A percentile compares a stretch with the other conserved stretches of the same genome.
These are phyloP conservation scores for Carex scoparia DNA, from an alignment of 176 grass and related monocot genomes.

Conservation along the genomic window DNA sequence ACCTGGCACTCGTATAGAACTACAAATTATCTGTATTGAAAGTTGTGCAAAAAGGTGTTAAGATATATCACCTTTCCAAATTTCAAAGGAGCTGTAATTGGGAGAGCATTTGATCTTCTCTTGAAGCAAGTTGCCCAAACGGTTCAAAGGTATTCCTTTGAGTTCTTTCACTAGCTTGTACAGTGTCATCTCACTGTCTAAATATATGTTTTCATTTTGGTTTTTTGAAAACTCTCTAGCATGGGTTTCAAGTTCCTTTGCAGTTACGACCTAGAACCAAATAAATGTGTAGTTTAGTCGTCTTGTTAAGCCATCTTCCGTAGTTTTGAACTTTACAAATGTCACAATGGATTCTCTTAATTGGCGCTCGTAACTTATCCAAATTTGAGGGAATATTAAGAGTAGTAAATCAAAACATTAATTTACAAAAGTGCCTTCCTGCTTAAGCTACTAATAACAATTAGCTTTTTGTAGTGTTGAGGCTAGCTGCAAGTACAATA, in stretches of 20 bases:
- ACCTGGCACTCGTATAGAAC: background rate
- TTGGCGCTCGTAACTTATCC: background rate
- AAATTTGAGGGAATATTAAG: background rate
- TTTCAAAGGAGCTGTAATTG: slow-evolving; percentile 36
- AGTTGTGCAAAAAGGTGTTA: background rate
- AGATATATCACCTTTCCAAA: slow-evolving; percentile 55
- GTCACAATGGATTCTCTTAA: background rate
- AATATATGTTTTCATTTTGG: slow-evolving; percentile 53
- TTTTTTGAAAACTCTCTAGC: slow-evolving; percentile 41
- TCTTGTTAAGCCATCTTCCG: background rate
- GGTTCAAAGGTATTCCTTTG: slow-evolving; percentile 33
- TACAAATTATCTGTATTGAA: background rate
- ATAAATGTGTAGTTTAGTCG: slow-evolving; percentile 8
- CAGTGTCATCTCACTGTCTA: slow-evolving; percentile 51
- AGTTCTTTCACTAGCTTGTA: slow-evolving; percentile 43
- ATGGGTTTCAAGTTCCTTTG: slow-evolving; percentile 45
- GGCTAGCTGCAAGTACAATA: background rate
- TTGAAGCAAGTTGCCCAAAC: slow-evolving; percentile 45
- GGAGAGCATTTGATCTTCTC: slow-evolving; percentile 36
- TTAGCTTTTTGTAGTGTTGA: background rate
- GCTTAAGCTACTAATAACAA: background rate
- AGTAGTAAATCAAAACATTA: background rate
- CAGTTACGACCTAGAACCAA: slow-evolving; percentile 46
- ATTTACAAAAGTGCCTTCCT: background rate
- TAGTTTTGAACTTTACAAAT: background rate